Evolutionary conservation across 2,329 filamentous ascomycete species (phyloP), one percentile per base, ranked within the genome.

Genomic region (Cordyceps militaris): DNA sequence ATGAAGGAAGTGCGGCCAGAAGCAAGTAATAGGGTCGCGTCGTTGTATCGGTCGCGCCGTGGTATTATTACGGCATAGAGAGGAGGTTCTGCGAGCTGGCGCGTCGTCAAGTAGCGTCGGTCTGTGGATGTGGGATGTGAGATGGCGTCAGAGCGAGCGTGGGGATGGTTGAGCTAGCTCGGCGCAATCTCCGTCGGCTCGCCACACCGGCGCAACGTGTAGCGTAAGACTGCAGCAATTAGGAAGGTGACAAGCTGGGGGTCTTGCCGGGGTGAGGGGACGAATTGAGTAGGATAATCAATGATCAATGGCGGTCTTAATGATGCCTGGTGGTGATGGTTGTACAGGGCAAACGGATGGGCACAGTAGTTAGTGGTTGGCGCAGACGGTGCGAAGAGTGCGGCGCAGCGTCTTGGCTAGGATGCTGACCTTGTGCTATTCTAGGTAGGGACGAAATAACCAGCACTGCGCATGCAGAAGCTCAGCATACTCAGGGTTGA

Each of bases 121-220:
- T 42, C 14, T 28, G 50, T 23, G 40, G 40, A 23, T 10, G 40
- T 36, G 40, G 30, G 30, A 28, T 26, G 49, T 6, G 30, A 32
- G 40, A 44, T 44, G 36, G 42, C 14, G 51, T 19, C 6, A n/a
- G 28, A 40, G 38, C 16, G 28, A 44, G 19, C 38, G 50, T 53
- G 50, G 50, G 51, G 51, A 16, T 44, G 19, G 19, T 32, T 11
- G 30, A 21, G 50, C 38, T 32, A 23, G 50, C 40, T n/a, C 8
- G 26, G 51, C 28, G 52, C 38, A 55, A 55, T 55, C 38, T 55
- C 52, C 52, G 42, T 10, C 46, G 26, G 21, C 40, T 30, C 50
- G 50, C 50, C 50, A 38, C 51, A 26, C 21, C 26, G 51, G n/a
- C 26, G 16, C 36, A 30, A 24, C 36, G 24, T 34, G 36, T 26